Evolutionary conservation across 2,329 filamentous ascomycete genomes (phyloP).

Genomic region (Didymella pinodella): DNA sequence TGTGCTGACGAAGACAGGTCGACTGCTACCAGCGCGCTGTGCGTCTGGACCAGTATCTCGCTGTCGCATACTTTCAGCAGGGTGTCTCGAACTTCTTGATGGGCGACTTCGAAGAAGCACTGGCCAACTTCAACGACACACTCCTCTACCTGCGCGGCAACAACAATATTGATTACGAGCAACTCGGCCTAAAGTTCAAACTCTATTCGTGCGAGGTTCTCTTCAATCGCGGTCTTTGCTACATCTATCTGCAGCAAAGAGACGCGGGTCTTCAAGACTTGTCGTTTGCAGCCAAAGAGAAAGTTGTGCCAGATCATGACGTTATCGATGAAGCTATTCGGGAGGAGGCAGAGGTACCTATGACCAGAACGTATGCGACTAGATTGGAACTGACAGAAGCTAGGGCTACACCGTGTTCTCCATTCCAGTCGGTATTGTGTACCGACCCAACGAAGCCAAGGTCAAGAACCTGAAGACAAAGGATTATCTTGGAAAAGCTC

Average conservation of each 20-base stretch:
- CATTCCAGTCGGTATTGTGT: conserved; percentile 93
- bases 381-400: conserved; percentile 36
- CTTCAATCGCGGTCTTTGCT: conserved; percentile 96
- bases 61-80: conserved; percentile 97
- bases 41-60: conserved; percentile 90
- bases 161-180: conserved; percentile 97
- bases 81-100: conserved; percentile 97
- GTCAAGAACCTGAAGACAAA: conserved; percentile 98
- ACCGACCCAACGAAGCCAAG: conserved; percentile 95
- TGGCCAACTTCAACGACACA: conserved; percentile 99
- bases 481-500: conserved; percentile 96
- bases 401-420: conserved; percentile 98
- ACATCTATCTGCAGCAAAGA: conserved; percentile 94
- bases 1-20: conserved; percentile 66
- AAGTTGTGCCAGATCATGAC: conserved; percentile 94
- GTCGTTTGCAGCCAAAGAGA: conserved; percentile 89
- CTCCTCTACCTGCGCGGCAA: conserved; percentile 93
- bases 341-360: conserved; percentile 83
- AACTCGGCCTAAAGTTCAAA: conserved; percentile 93
- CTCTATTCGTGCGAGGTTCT: conserved; percentile 96
- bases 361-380: not conserved
- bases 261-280: conserved; percentile 92
- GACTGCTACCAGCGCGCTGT: conserved; percentile 94
- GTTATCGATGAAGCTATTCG: conserved; percentile 97
- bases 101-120: conserved; percentile 94